phyloP scores from a whole-genome alignment of 2,329 filamentous ascomycete species.

The Ramularia endophylla region DNA sequence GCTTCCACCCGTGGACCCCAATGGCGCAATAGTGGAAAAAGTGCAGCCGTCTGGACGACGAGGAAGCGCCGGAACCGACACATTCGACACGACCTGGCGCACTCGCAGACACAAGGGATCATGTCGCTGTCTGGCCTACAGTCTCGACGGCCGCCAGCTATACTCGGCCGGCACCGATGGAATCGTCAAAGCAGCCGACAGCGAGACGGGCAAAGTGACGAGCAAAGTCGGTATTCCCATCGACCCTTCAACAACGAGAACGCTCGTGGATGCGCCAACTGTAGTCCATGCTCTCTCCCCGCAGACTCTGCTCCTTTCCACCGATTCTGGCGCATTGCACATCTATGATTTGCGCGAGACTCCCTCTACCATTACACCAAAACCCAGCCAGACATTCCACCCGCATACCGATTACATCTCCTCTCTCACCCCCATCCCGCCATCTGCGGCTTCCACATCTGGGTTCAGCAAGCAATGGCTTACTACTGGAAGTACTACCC shows the following conservation, averaged over 20 bases:
- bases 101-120: constrained; percentile 91
- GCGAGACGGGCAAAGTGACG: constrained; percentile 59
- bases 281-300: constrained; percentile 79
- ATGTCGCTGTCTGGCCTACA: constrained; percentile 76
- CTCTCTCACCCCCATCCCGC: constrained; percentile 74
- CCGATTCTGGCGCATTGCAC: constrained; percentile 84
- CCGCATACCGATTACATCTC: constrained; percentile 94
- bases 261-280: constrained; percentile 64
- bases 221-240: constrained; percentile 75
- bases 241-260: constrained; percentile 37
- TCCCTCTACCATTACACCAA: constrained; percentile 47
- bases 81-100: constrained; percentile 78
- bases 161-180: constrained; percentile 58
- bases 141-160: constrained; percentile 65
- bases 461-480: constrained; percentile 94
- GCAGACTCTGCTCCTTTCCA: constrained; percentile 80
- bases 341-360: constrained; percentile 69
- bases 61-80: constrained; percentile 59
- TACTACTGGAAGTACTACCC: constrained; percentile 82
- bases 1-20: constrained; percentile 53
- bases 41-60: constrained; percentile 14
- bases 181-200: constrained; percentile 55
- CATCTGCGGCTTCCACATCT: constrained; percentile 73
- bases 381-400: constrained; percentile 71
- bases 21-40: constrained; percentile 34